Evolutionary conservation across 2,329 filamentous ascomycete species (phyloP).

Genomic region (Pestalotiopsis sp.): DNA sequence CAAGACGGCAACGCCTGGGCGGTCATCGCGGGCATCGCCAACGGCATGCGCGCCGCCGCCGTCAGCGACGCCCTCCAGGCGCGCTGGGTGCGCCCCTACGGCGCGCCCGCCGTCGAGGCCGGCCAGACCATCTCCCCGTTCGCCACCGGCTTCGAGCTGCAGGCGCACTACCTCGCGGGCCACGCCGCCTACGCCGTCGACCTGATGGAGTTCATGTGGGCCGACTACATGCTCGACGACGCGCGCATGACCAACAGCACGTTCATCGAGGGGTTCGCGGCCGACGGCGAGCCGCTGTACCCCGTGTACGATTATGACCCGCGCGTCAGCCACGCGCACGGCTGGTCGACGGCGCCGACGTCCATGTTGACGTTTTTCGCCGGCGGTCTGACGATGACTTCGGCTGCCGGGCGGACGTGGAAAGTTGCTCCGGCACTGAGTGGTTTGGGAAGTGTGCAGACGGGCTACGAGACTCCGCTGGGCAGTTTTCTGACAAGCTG

Average conservation of each 20-base stretch:
- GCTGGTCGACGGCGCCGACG: constrained; percentile 40
- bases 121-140: constrained; percentile 56
- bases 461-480: background rate
- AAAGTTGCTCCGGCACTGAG: background rate
- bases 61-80: constrained; percentile 36
- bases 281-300: constrained; percentile 60
- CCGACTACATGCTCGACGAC: constrained; percentile 58
- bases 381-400: constrained; percentile 43
- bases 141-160: constrained; percentile 60
- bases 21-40: constrained; percentile 40
- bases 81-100: constrained; percentile 57
- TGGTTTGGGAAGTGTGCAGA: background rate
- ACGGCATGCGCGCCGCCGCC: constrained; percentile 42
- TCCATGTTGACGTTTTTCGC: constrained; percentile 45
- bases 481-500: background rate
- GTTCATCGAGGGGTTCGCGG: constrained; percentile 60
- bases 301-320: constrained; percentile 33
- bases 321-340: constrained; percentile 47
- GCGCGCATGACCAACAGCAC: constrained; percentile 61
- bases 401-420: constrained; percentile 37
- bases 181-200: constrained; percentile 46
- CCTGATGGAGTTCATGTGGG: constrained; percentile 53
- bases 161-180: constrained; percentile 54
- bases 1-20: constrained; percentile 64
- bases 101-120: constrained; percentile 57